Percentiles rank a stretch among this genome's conserved stretches.
Evolutionary conservation across 768 basidiomycete genomes (phyloP).

Genomic region (Cystoderma amianthinum): DNA sequence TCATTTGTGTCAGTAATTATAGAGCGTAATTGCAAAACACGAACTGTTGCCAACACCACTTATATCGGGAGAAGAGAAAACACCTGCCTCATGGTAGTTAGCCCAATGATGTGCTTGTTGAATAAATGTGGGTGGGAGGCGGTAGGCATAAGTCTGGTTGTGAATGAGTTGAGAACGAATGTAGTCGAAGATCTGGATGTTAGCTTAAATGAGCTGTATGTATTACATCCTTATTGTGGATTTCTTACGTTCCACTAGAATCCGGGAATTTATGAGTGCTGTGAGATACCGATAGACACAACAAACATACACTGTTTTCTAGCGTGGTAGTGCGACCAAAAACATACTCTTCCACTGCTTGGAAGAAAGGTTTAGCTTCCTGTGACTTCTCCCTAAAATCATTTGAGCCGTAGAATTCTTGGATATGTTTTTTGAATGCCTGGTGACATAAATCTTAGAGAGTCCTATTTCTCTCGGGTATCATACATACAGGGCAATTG

Average conservation of each 20-base stretch:
- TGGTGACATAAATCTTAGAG: constrained; percentile 15
- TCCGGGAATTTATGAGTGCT: constrained; percentile 11
- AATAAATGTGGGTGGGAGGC: constrained; percentile 71
- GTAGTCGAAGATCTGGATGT: constrained; percentile 63
- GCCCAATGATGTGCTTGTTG: constrained; percentile 72
- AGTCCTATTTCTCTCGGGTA: neutral
- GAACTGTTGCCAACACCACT: constrained; percentile 73
- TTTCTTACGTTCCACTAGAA: constrained; percentile 66
- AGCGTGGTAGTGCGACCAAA: constrained; percentile 61
- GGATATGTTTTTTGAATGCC: constrained; percentile 62
- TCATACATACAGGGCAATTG: constrained; percentile 36
- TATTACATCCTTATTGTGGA: constrained; percentile 1
- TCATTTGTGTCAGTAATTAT: neutral
- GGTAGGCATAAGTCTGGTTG: constrained; percentile 76
- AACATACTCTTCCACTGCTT: constrained; percentile 59
- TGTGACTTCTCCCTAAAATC: constrained; percentile 58
- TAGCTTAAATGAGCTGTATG: constrained; percentile 7
- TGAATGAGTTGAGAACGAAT: constrained; percentile 72
- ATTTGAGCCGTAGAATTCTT: constrained; percentile 50
- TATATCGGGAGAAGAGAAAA: constrained; percentile 61
- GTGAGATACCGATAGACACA: neutral
- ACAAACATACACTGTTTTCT: constrained; percentile 58
- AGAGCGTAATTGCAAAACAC: constrained; percentile 16
- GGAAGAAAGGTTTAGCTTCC: constrained; percentile 61
- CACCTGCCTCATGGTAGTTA: constrained; percentile 70